Evolutionary conservation across 495 filamentous ascomycete species (phyloP), one percentile per base, ranked within the genome.

Genomic region (Podospora bellae-mahoneyi): DNA sequence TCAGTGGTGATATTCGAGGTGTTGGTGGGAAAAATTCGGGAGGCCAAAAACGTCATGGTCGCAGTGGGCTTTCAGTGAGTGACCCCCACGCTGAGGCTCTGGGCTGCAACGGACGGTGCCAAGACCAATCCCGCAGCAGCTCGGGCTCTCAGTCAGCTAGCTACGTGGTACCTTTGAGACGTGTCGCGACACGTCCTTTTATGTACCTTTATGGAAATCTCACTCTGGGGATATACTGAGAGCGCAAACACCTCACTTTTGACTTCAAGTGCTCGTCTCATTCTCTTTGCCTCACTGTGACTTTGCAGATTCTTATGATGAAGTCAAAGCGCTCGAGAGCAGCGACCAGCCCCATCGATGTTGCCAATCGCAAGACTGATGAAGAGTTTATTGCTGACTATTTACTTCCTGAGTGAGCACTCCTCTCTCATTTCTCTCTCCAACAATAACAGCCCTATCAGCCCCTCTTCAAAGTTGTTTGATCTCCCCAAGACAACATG

Each of bases 351-450:
- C 77, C 74, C 3, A 78, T 86, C 15, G 81, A 83, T 0, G 53
- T 66, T 32, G 83, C 76, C 16, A 84, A 84, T 60, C 61, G 64
- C 13, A 85, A 84, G 68, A 77, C 73, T 1, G 79, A 85, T 59
- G 72, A 79, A 0, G 63, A 78, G 5, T 86, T 86, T 64, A 74
- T 83, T 56, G 71, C 71, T 26, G 77, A 82, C 0, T 81, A 85
- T 66, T 60, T 86, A 3, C 73, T 74, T 44, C 77, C 78, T 6
- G 73, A 72, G 82, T 84, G 61, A 68, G 76, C 66, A 39, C 1
- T 7, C 30, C 4, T 53, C 13, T 53, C 13, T 57, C 48, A 27
- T 53, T 57, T 2, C 39, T 27, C n/a, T 39, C 18, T 4, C 23
- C 23, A 23, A 28, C 30, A 32, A 26, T 61, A 18, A 28, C 18